Conservation (phyloP, 1,284 basidiomycete species). For the Amylostereum areolatum region DNA sequence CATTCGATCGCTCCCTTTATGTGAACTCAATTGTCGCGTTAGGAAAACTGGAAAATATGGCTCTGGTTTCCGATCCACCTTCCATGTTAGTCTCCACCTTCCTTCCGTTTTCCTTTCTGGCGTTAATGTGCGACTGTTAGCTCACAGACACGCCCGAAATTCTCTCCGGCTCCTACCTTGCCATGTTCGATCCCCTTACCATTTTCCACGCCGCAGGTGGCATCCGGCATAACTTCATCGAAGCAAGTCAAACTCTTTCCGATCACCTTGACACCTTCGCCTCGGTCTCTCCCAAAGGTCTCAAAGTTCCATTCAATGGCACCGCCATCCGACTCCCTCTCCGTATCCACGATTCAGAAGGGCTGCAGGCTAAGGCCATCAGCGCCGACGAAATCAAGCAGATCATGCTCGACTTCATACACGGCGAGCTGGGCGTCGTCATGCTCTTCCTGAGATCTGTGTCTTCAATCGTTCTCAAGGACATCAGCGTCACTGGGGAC, state of each 20-base stretch:
- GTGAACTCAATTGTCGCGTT: not conserved
- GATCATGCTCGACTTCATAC: conserved; percentile 34
- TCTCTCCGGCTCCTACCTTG: conserved; percentile 33
- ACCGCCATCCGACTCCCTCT: conserved; percentile 43
- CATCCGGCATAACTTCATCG: conserved; percentile 21
- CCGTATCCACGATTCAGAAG: conserved; percentile 24
- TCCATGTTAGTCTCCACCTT: conserved; percentile 32
- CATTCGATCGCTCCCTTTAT: not conserved
- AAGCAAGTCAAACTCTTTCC: conserved; percentile 14
- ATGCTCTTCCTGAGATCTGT: conserved; percentile 41
- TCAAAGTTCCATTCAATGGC: conserved; percentile 22
- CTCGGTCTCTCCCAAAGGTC: conserved; percentile 15
- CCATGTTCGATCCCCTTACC: conserved; percentile 39
- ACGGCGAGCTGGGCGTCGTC: conserved; percentile 33
- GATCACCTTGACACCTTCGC: conserved; percentile 31
- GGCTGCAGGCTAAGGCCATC: conserved; percentile 29
- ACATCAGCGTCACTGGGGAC: conserved; percentile 25
- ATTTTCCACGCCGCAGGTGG: conserved; percentile 25
- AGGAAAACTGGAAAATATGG: conserved; percentile 53
- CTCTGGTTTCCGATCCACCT: conserved; percentile 43
- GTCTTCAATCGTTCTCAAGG: conserved; percentile 29
- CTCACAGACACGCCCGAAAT: conserved; percentile 46
- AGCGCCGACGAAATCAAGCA: conserved; percentile 24
- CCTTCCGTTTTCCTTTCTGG: not conserved
- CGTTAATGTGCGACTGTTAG: conserved; percentile 17